Base-by-base conservation (phyloP, 1,139 yeast species). In the Candida tropicalis region DNA sequence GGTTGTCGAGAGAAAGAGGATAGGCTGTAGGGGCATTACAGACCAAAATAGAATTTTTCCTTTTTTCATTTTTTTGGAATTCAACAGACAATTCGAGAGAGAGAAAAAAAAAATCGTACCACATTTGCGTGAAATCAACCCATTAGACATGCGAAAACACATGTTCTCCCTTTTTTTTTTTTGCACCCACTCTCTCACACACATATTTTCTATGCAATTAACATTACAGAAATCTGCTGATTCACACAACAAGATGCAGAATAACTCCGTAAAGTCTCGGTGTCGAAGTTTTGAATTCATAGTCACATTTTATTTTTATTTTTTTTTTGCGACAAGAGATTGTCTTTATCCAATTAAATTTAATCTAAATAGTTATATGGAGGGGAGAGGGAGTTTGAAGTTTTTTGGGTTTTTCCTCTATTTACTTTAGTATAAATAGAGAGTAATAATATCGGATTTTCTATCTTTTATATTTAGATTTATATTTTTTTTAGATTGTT, bases 211-310 rank as follows among this genome's bases (percentile, higher is more conserved):
- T 12, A 27, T 27, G 16, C 16, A 22, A 17, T 6, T 35, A 25
- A 15, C 8, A 4, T 10, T 35, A 29, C 43, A 34, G 18, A 44
- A 39, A 42, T 39, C 47, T 32, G 45, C 47, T 36, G 47, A 44
- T 44, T 41, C 33, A 18, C 23, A 34, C 41, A 38, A 11, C 33
- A 3, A 29, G 3, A 29, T 16, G 20, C 22, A 28, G 18, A 28
- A 28, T 8, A 29, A 16, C 12, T 16, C 33, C 22, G 33, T 29
- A 29, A 16, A 15, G 12, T 12, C 18, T 29, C 22, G 16, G 17
- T 15, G n/a, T 29, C 33, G 6, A 29, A 20, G 6, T 20, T 6
- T 20, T 20, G 4, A 6, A 6, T 4, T 6, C 23, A 6, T 20
- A 4, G 3, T 2, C 23, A 20, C n/a, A n/a, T n/a, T 20, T 16